Base-by-base conservation (phyloP, 1,284 basidiomycete species). In the Serendipita sp. region DNA sequence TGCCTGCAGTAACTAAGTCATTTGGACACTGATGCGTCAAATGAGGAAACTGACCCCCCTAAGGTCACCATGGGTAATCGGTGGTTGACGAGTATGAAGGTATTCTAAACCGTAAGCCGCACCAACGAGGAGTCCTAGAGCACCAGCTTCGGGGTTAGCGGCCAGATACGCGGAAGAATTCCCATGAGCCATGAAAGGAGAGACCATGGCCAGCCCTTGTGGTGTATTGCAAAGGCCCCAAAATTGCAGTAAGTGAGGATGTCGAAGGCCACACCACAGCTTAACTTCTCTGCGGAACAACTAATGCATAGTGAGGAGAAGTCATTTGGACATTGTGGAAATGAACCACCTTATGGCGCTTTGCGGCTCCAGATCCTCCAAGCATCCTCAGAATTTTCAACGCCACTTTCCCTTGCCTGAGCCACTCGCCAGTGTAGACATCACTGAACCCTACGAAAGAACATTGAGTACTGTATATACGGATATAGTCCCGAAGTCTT, bases 361-460 rank as follows among this genome's bases (percentile, higher is more conserved):
- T 29, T 26, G 53, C 32, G 4, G 53, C 53, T 58, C 53, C 53
- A 1, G 53, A 29, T 29, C 53, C 53, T 26, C 53, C 53, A 26
- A 58, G 30, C 15, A 58, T 58, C 6, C 53, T 22, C 32, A 58
- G 2, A 26, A 58, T 58, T 3, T 58, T 58, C 22, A 58, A 32
- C 4, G 53, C 53, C 22, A 58, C 53, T 34, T 58, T 58, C n/a
- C 30, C 53, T 34, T 58, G 53, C 32, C 53, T 17, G 15, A 58
- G 53, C 53, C 53, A 58, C n/a, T 58, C 53, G 10, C 53, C 53
- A n/a, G 53, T 58, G 32, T 58, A 58, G 53, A 58, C 53, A 32
- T 58, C 53, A 58, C 53, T 58, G n/a, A 58, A 58, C 1, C 53
- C 53, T 58, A 15, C 1, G 35, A 5, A 49, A 49, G 5, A 0